These are phyloP conservation scores for Inga leiocalycina DNA, from an alignment of 306 rosid species.

Conservation along the genomic window DNA sequence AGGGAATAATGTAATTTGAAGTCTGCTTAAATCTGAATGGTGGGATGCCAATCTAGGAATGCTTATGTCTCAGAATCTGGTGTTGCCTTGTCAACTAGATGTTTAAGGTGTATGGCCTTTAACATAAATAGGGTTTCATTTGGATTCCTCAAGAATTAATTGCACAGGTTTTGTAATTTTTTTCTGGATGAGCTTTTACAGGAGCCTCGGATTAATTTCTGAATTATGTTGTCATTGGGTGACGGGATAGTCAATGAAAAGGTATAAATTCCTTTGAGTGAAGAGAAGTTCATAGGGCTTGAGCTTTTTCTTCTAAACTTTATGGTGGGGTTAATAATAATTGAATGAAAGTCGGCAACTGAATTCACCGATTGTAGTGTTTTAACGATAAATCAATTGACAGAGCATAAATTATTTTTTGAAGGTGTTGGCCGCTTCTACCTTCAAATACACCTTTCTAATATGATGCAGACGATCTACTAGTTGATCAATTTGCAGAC, in stretches of 20 bases:
- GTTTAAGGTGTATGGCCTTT: background rate
- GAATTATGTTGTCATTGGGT: background rate
- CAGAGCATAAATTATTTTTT: background rate
- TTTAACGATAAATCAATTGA: background rate
- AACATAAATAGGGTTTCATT: background rate
- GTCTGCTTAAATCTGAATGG: background rate
- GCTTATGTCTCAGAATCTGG: background rate
- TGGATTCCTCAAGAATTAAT: background rate
- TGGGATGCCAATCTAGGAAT: background rate
- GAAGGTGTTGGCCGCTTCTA: background rate
- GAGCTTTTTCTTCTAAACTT: background rate
- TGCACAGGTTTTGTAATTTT: background rate
- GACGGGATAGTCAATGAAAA: background rate
- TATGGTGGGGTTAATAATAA: background rate
- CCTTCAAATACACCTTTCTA: background rate
- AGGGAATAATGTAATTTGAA: background rate
- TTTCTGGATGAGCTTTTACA: background rate
- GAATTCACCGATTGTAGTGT: background rate
- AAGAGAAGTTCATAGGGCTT: background rate
- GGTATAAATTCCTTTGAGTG: background rate
- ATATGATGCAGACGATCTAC: conserved; percentile 19
- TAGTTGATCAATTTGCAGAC: background rate
- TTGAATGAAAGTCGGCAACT: background rate
- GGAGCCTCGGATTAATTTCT: background rate
- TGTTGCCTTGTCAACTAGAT: background rate